These are phyloP conservation scores for Wickerhamiella parazyma DNA, from an alignment of 805 yeast species.

Conservation along the genomic window DNA sequence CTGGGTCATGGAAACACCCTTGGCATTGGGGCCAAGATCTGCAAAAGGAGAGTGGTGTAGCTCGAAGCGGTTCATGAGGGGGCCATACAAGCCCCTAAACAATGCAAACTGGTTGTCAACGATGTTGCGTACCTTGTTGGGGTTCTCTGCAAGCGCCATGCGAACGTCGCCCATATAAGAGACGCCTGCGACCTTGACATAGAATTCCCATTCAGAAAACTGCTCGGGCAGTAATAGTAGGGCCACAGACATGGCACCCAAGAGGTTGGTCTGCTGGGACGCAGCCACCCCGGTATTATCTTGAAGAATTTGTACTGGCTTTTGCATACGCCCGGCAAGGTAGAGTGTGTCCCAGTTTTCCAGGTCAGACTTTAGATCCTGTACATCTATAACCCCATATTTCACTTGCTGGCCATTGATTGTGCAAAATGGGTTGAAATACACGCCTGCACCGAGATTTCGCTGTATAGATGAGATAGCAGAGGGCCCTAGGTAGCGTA, in stretches of 20 bases:
- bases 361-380: conserved; percentile 50
- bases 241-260: conserved; percentile 63
- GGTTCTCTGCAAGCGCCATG: conserved; percentile 79
- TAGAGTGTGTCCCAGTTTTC: conserved; percentile 78
- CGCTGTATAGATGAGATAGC: conserved; percentile 46
- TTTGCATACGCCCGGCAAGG: conserved; percentile 84
- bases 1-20: conserved; percentile 24
- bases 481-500: conserved; percentile 46
- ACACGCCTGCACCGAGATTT: conserved; percentile 69
- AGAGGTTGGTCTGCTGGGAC: conserved; percentile 43
- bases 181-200: conserved; percentile 59
- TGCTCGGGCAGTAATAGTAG: conserved; percentile 37
- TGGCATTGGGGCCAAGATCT: conserved; percentile 16
- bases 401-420: conserved; percentile 51
- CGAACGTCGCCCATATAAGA: conserved; percentile 89
- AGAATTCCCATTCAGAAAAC: conserved; percentile 53
- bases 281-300: conserved; percentile 25
- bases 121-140: conserved; percentile 73
- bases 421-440: conserved; percentile 79
- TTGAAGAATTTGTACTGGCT: conserved; percentile 69
- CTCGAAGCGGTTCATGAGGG: conserved; percentile 35
- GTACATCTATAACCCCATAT: conserved; percentile 71
- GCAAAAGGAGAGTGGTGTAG: conserved; percentile 11
- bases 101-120: conserved; percentile 59
- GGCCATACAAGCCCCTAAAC: conserved; percentile 64